phyloP scores from a whole-genome alignment of 345 rosid species.

The Aquilaria malaccensis region DNA sequence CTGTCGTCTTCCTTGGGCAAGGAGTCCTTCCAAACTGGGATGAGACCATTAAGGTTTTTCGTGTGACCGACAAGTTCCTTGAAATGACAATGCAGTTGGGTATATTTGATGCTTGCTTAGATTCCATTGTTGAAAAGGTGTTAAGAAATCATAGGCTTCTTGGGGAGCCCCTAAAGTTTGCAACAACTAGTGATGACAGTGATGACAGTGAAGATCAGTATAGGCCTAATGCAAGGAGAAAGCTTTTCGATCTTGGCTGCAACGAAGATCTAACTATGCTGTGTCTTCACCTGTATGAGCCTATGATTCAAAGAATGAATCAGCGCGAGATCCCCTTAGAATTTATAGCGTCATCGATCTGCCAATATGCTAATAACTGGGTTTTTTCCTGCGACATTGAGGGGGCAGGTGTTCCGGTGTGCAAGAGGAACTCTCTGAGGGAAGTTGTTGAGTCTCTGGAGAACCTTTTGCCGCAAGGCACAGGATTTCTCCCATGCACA shows the following conservation, averaged over 20 bases:
- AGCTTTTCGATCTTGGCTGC: constrained; percentile 51
- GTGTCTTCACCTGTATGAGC: constrained; percentile 48
- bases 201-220: constrained; percentile 23
- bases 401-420: constrained; percentile 24
- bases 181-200: constrained; percentile 9
- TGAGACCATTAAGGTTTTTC: constrained; percentile 57
- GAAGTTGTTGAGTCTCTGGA: constrained; percentile 61
- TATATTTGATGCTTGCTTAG: constrained; percentile 51
- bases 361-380: constrained; percentile 44
- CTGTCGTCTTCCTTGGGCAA: constrained; percentile 37
- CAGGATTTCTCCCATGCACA: constrained; percentile 47
- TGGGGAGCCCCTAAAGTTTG: constrained; percentile 40
- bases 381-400: constrained; percentile 20
- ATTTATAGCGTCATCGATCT: constrained; percentile 49
- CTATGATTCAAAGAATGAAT: constrained; percentile 28
- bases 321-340: constrained; percentile 29
- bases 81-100: constrained; percentile 36
- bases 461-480: constrained; percentile 47
- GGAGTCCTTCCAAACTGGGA: constrained; percentile 71
- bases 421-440: constrained; percentile 32
- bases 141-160: constrained; percentile 48
- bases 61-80: constrained; percentile 25
- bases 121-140: constrained; percentile 50
- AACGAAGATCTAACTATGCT: constrained; percentile 52
- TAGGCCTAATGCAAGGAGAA: constrained; percentile 62